These are phyloP conservation scores for Suillus weaverae DNA, from an alignment of 768 basidiomycete genomes.

Conservation along the genomic window DNA sequence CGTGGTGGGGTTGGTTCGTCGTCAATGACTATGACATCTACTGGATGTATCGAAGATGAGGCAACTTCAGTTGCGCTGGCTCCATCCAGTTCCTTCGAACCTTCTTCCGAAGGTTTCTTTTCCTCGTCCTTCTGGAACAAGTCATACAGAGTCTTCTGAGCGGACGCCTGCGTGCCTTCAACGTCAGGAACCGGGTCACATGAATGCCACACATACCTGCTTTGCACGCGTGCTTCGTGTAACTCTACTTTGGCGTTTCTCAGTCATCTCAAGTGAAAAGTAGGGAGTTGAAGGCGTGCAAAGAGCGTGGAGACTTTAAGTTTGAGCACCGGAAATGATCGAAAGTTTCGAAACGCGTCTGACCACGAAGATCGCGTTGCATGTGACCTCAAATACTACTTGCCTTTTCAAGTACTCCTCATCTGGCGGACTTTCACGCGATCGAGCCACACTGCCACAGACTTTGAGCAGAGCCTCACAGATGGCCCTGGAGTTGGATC, in stretches of 20 bases:
- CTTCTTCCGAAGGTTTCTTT: conserved; percentile 20
- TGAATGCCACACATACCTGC: conserved; percentile 20
- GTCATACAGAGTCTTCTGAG: conserved; percentile 30
- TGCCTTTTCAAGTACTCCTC: background rate
- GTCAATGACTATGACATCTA: conserved; percentile 8
- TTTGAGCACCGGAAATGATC: conserved; percentile 10
- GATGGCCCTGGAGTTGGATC: background rate
- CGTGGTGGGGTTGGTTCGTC: conserved; percentile 5
- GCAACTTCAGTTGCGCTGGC: background rate
- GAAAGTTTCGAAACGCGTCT: conserved; percentile 26
- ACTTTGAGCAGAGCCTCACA: background rate
- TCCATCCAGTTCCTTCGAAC: background rate
- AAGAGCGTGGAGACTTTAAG: conserved; percentile 1
- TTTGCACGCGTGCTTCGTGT: conserved; percentile 11
- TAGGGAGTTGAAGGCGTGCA: background rate
- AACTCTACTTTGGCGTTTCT: conserved; percentile 25
- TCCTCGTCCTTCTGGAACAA: conserved; percentile 15
- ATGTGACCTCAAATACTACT: conserved; percentile 3
- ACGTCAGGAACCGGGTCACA: background rate
- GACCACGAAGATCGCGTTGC: background rate
- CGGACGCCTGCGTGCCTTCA: conserved; percentile 13
- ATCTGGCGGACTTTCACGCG: background rate
- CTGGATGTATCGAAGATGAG: background rate
- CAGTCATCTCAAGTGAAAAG: conserved; percentile 20
- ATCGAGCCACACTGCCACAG: background rate